phyloP scores from a whole-genome alignment of 306 rosid species.

The Begonia masoniana region DNA sequence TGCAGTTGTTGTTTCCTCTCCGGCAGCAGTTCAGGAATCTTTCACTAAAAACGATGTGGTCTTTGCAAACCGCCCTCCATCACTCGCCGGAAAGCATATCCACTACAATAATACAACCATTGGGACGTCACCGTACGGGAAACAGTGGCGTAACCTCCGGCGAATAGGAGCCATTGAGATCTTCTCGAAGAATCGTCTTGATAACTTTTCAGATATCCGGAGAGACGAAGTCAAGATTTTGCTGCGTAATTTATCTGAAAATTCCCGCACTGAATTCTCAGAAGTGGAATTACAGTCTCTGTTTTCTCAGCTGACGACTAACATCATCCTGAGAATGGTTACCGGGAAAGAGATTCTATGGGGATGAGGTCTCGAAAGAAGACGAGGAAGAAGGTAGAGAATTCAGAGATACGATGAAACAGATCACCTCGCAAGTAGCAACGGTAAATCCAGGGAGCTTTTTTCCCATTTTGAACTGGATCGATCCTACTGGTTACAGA shows the following conservation, averaged over 20 bases:
- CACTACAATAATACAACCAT: constrained; percentile 31
- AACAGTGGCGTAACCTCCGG: constrained; percentile 88
- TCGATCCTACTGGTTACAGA: constrained; percentile 11
- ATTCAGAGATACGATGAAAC: constrained; percentile 25
- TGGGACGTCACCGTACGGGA: constrained; percentile 29
- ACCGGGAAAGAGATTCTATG: constrained; percentile 58
- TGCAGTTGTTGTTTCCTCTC: constrained; percentile 37
- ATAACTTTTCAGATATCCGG: constrained; percentile 18
- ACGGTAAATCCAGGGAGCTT: constrained; percentile 25
- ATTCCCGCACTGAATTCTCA: constrained; percentile 6
- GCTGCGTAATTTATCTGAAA: constrained; percentile 11
- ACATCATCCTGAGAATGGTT: constrained; percentile 48
- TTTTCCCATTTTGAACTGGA: constrained; percentile 26
- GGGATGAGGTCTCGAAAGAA: constrained; percentile 10
- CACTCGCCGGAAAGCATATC: constrained; percentile 21
- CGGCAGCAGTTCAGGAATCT: constrained; percentile 38
- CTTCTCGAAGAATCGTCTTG: constrained; percentile 30
- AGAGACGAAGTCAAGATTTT: constrained; percentile 30
- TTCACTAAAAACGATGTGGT: constrained; percentile 55
- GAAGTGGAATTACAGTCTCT: constrained; percentile 23
- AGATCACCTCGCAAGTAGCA: constrained; percentile 5
- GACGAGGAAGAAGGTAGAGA: constrained; percentile 25
- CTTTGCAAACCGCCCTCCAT: constrained; percentile 34
- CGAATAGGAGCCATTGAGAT: constrained; percentile 48
- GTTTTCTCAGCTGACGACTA: constrained; percentile 40